Percentiles rank a stretch among this genome's conserved stretches.
phyloP scores from a whole-genome alignment of 108 stramenopile genomes.

The Seminavis robusta region DNA sequence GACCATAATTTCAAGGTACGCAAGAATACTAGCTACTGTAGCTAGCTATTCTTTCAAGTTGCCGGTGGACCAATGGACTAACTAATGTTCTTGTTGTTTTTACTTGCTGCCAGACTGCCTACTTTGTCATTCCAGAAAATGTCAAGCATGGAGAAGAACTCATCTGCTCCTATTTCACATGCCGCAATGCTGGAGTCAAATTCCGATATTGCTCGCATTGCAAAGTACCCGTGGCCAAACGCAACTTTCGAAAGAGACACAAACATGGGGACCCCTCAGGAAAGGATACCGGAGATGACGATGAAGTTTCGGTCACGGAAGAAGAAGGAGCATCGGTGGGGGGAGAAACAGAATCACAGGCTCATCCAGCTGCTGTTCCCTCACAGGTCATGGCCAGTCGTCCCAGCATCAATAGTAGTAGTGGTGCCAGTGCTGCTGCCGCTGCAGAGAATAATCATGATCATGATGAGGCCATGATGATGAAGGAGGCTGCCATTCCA shows the following conservation, averaged over 20 bases:
- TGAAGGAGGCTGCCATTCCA: no score
- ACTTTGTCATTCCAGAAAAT: conserved; percentile 82
- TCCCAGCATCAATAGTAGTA: no score
- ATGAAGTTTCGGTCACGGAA: conserved; percentile 2
- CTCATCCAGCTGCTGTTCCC: conserved; percentile 7
- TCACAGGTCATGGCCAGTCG: conserved; percentile 6
- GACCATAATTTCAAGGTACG: conserved; percentile 79
- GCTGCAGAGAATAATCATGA: no score
- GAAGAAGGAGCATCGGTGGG: conserved; percentile 12
- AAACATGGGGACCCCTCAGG: conserved; percentile 47
- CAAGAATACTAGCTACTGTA: not conserved
- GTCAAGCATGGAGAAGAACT: conserved; percentile 83
- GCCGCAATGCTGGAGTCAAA: conserved; percentile 76
- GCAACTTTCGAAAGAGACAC: conserved; percentile 79
- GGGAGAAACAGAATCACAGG: conserved; percentile 9
- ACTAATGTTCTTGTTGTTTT: not conserved
- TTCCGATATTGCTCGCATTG: conserved; percentile 71
- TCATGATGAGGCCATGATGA: no score
- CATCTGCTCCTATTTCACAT: conserved; percentile 77
- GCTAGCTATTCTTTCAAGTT: not conserved
- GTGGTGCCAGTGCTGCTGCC: no score
- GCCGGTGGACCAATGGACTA: not conserved
- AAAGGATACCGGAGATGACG: conserved; percentile 21
- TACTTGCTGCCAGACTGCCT: conserved; percentile 50
- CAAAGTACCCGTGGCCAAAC: conserved; percentile 74